Conservation (phyloP, 352 stramenopile genomes). For the Hyphochytrium catenoides region DNA sequence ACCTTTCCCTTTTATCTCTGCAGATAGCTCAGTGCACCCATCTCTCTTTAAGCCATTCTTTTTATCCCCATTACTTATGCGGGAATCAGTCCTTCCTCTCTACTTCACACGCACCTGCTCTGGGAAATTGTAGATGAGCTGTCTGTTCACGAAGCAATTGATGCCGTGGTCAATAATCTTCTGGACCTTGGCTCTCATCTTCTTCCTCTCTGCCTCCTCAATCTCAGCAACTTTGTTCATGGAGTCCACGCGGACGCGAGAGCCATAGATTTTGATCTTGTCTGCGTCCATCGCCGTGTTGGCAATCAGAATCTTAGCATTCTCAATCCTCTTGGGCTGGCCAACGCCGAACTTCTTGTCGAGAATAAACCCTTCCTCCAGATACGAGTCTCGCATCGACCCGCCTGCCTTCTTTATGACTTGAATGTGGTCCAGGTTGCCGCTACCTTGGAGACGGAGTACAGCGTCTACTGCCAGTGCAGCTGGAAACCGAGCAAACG, state of each 20-base stretch:
- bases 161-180: conserved; percentile 94
- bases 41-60: no score
- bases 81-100: no score
- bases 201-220: conserved; percentile 93
- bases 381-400: conserved; percentile 84
- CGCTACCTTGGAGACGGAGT: conserved; percentile 76
- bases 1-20: no score
- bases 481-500: conserved; percentile 13
- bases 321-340: conserved; percentile 87
- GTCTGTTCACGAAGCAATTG: conserved; percentile 98
- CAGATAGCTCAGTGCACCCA: no score
- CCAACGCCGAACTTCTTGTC: conserved; percentile 88
- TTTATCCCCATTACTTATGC: no score
- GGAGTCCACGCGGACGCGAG: conserved; percentile 87
- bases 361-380: conserved; percentile 94
- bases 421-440: conserved; percentile 95
- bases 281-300: conserved; percentile 99
- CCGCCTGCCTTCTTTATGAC: conserved; percentile 95
- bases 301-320: conserved; percentile 93
- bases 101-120: no score
- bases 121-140: conserved; percentile 99
- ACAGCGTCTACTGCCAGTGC: conserved; percentile 88
- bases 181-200: conserved; percentile 94
- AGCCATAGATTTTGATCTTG: conserved; percentile 99
- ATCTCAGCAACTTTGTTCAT: conserved; percentile 98